Base-by-base conservation (phyloP, 768 basidiomycete species). In the Vishniacozyma victoriae region DNA sequence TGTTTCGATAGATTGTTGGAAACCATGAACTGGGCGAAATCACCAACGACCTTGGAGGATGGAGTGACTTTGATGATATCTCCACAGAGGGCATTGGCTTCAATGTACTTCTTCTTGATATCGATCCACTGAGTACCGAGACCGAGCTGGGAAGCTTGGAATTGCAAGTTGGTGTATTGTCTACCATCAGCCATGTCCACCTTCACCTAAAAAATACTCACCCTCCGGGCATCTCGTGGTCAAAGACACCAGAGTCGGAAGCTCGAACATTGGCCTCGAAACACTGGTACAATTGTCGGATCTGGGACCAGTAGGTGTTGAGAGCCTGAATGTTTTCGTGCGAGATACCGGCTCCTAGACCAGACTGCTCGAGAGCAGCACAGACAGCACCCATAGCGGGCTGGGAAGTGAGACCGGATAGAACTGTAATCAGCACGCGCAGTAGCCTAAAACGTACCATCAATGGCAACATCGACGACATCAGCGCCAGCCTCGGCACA, bases 1-100 rank as follows among this genome's bases (percentile, higher is more conserved):
- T 84, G 75, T 74, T 90, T 89, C 45, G 83, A 79, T 50, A 97
- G 77, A 54, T 82, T 82, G 78, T 97, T 97, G 58, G 87, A 87
- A 27, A 90, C 92, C 90, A 96, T 92, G 85, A 86, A 95, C 74
- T 99, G 95, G 15, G 95, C 95, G 74, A 99, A 95, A 76, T 99
- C 95, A 20, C 95, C 95, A 41, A 96, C 92, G 40, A 93, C 89
- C 77, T 97, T 99, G 35, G 95, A 97, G 12, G 95, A 95, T 24
- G 95, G 95, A 20, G 95, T 99, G 61, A 97, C 93, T 79, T 99
- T 99, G 78, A 97, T 84, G 71, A 99, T 85, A 61, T 96, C 90
- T 38, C 95, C 95, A 71, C 93, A 97, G 48, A 99, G 82, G 43
- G 88, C 80, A 69, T 99, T 99, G 40, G 95, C 95, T 74, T 96